Percentiles rank a stretch among this genome's conserved stretches.
These are phyloP conservation scores for Yamadazyma membranifaciens DNA, from an alignment of 1,139 yeast species.

Conservation along the genomic window DNA sequence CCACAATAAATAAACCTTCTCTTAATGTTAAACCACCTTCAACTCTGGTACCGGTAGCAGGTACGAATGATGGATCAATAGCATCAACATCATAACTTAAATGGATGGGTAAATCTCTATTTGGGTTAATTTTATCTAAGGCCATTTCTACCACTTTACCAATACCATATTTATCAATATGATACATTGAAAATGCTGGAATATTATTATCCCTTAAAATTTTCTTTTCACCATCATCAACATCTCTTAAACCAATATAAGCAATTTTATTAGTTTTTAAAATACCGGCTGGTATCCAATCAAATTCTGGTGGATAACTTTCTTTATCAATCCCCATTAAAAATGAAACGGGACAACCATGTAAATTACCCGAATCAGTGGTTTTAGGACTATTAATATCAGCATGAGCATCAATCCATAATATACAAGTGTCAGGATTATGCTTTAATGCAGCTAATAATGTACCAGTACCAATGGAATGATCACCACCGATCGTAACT, in stretches of 20 bases:
- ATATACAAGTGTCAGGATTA: constrained; percentile 82
- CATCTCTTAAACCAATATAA: constrained; percentile 93
- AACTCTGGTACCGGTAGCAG: constrained; percentile 97
- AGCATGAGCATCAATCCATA: constrained; percentile 99
- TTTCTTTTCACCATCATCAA: constrained; percentile 80
- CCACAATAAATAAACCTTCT: constrained; percentile 91
- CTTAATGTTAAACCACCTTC: constrained; percentile 93
- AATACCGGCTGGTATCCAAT: constrained; percentile 81
- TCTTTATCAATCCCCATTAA: constrained; percentile 72
- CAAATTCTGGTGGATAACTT: constrained; percentile 63
- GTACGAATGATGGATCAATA: constrained; percentile 89
- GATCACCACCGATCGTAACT: constrained; percentile 93
- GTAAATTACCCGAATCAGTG: constrained; percentile 87
- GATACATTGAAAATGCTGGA: constrained; percentile 93
- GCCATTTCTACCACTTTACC: constrained; percentile 94
- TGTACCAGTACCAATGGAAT: constrained; percentile 93
- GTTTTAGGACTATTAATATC: constrained; percentile 91
- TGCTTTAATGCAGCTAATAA: constrained; percentile 77
- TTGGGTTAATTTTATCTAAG: constrained; percentile 71
- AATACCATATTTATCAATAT: constrained; percentile 90
- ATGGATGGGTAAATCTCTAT: constrained; percentile 75
- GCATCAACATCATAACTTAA: constrained; percentile 96
- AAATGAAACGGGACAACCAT: constrained; percentile 95
- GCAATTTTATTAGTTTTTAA: constrained; percentile 74
- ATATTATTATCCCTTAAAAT: constrained; percentile 71